A percentile compares a stretch with the other conserved stretches of the same genome.
Conservation (phyloP, 495 filamentous ascomycete genomes). For the Penicillium daleae region DNA sequence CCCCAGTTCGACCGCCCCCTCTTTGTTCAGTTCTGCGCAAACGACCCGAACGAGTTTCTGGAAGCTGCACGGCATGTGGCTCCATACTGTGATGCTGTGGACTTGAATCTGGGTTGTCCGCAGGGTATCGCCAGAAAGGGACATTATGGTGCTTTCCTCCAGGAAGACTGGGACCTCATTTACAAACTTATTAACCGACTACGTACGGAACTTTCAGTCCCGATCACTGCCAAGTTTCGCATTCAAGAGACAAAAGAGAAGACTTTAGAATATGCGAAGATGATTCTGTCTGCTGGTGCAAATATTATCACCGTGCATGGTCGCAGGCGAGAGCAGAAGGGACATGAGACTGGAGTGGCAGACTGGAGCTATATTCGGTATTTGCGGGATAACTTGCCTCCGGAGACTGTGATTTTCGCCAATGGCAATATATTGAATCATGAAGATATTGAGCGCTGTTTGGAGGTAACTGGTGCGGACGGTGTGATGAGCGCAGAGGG, state of each 20-base stretch:
- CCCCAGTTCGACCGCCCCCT: conserved; percentile 80
- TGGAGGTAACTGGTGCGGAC: conserved; percentile 86
- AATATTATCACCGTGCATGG: conserved; percentile 94
- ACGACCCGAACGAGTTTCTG: conserved; percentile 77
- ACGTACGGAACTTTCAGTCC: conserved; percentile 70
- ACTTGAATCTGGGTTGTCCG: conserved; percentile 97
- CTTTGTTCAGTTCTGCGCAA: conserved; percentile 96
- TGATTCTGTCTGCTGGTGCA: conserved; percentile 84
- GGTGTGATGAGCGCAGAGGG: conserved; percentile 96
- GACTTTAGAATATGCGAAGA: conserved; percentile 86
- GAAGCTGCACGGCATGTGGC: conserved; percentile 74
- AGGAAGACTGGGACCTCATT: conserved; percentile 88
- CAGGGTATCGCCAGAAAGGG: conserved; percentile 92
- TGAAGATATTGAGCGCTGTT: conserved; percentile 77
- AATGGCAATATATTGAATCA: conserved; percentile 92
- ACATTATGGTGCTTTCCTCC: conserved; percentile 90
- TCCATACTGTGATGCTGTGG: conserved; percentile 90
- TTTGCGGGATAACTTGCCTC: conserved; percentile 79
- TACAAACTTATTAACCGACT: conserved; percentile 76
- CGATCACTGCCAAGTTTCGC: conserved; percentile 93
- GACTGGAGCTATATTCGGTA: conserved; percentile 87
- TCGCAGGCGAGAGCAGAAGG: conserved; percentile 86
- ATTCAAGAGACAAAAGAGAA: conserved; percentile 85
- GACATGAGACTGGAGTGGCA: conserved; percentile 90
- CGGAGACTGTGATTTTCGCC: conserved; percentile 90